Evolutionary conservation across 179 eudicot genomes (phyloP).

Genomic region (Beta macrorhiza): DNA sequence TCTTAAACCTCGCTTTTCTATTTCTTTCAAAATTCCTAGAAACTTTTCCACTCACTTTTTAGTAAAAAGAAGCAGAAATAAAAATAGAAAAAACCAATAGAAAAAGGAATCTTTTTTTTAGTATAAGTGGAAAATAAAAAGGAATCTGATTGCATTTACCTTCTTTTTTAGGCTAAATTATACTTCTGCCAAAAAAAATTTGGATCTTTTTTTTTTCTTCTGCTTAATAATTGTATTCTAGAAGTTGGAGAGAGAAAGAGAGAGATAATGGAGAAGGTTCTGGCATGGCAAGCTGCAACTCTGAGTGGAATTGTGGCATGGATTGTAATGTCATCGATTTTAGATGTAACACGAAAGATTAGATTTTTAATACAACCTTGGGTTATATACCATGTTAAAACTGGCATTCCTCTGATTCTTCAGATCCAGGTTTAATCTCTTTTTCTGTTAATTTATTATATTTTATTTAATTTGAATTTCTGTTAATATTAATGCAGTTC

Average conservation of each 20-base stretch:
- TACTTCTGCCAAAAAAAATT: too few relatives aligned
- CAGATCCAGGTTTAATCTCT: constrained; percentile 61
- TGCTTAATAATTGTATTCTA: too few relatives aligned
- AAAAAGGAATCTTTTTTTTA: too few relatives aligned
- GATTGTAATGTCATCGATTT: constrained; percentile 61
- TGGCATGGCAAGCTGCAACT: constrained; percentile 61
- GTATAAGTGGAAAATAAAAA: too few relatives aligned
- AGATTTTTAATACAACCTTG: constrained; percentile 74
- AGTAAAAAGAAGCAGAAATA: too few relatives aligned
- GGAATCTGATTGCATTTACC: too few relatives aligned
- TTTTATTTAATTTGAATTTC: neutral
- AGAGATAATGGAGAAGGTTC: constrained; percentile 25
- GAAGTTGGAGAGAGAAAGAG: neutral
- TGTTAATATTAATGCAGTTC: neutral
- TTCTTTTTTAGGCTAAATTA: too few relatives aligned
- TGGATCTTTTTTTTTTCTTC: too few relatives aligned
- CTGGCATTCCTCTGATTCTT: constrained; percentile 60
- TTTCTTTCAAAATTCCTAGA: too few relatives aligned
- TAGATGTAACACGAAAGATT: constrained; percentile 61
- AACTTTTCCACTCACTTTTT: too few relatives aligned
- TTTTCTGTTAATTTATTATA: neutral
- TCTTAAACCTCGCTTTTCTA: too few relatives aligned
- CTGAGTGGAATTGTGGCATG: constrained; percentile 59
- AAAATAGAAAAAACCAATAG: too few relatives aligned
- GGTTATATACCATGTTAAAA: constrained; percentile 50